Conservation (phyloP, 345 rosid genomes). For the Stellera chamaejasme region DNA sequence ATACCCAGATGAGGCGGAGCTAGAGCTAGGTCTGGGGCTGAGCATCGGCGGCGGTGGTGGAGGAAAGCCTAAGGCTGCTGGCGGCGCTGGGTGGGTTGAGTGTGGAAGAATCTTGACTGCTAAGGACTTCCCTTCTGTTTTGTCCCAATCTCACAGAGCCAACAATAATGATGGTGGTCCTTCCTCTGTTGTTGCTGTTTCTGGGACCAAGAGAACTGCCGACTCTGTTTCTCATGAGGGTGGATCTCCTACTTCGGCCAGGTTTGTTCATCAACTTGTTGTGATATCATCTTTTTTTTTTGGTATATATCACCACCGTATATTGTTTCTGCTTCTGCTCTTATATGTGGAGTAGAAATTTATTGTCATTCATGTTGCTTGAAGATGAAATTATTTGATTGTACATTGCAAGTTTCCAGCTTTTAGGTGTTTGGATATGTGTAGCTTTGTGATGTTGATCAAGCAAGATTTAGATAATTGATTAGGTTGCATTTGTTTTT, state of each 20-base stretch:
- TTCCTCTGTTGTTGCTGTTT: slow-evolving; percentile 22
- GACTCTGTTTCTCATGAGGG: slow-evolving; percentile 52
- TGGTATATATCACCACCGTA: too few relatives aligned
- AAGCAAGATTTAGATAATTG: background rate
- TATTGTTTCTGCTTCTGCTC: too few relatives aligned
- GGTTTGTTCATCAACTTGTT: slow-evolving; percentile 23
- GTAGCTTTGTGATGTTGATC: too few relatives aligned
- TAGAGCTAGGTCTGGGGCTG: slow-evolving; percentile 63
- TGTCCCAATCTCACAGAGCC: slow-evolving; percentile 13
- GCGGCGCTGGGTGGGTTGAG: slow-evolving; percentile 48
- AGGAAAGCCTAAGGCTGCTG: slow-evolving; percentile 30
- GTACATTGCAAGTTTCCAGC: too few relatives aligned
- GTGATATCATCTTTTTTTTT: slow-evolving; percentile 1
- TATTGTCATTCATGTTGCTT: too few relatives aligned
- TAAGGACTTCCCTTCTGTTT: slow-evolving; percentile 56
- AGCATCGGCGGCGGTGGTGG: slow-evolving; percentile 58
- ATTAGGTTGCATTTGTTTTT: slow-evolving; percentile 8
- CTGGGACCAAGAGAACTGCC: slow-evolving; percentile 68
- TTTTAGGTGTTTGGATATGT: too few relatives aligned
- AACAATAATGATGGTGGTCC: slow-evolving; percentile 15
- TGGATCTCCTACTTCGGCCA: slow-evolving; percentile 55
- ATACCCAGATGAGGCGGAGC: slow-evolving; percentile 41
- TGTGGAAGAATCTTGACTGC: slow-evolving; percentile 75
- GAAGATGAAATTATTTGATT: too few relatives aligned
- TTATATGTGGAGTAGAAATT: too few relatives aligned